A percentile compares a stretch with the other conserved stretches of the same genome.
phyloP scores from a whole-genome alignment of 352 stramenopile species.

The Plasmopara halstedii region DNA sequence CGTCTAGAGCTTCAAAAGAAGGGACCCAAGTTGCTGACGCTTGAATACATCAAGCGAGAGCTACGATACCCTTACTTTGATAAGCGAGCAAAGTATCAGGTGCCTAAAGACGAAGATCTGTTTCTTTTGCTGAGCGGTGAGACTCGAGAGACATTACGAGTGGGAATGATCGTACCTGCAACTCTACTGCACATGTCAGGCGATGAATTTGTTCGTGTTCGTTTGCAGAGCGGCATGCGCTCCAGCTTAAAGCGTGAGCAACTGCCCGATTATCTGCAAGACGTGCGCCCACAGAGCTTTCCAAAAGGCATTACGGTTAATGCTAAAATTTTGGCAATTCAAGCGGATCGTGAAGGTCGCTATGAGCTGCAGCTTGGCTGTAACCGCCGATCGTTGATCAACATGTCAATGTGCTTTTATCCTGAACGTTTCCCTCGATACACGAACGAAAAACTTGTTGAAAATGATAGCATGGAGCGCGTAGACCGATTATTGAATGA shows the following conservation, averaged over 20 bases:
- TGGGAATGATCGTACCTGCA: constrained; percentile 82
- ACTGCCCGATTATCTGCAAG: constrained; percentile 71
- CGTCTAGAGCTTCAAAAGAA: constrained; percentile 87
- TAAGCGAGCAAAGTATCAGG: constrained; percentile 78
- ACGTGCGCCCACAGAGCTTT: constrained; percentile 53
- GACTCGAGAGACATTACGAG: constrained; percentile 65
- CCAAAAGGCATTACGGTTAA: constrained; percentile 85
- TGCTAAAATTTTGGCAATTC: constrained; percentile 66
- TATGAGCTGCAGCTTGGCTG: constrained; percentile 75
- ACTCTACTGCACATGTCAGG: constrained; percentile 79
- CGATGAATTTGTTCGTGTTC: constrained; percentile 79
- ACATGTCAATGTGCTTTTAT: constrained; percentile 71
- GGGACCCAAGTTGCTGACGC: constrained; percentile 75
- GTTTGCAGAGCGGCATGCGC: constrained; percentile 78
- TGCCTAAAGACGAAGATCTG: constrained; percentile 75
- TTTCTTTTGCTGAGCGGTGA: constrained; percentile 85
- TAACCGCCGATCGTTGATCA: constrained; percentile 61
- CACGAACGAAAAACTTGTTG: constrained; percentile 44
- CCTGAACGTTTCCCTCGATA: constrained; percentile 46
- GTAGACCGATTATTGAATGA: constrained; percentile 76
- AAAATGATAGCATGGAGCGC: constrained; percentile 58
- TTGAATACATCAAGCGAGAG: constrained; percentile 87
- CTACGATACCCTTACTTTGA: constrained; percentile 87
- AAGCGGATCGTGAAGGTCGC: constrained; percentile 63
- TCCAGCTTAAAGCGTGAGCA: constrained; percentile 67